A percentile compares a stretch with the other conserved stretches of the same genome.
Conservation (phyloP, 75 land plant genomes). For the Pinus taeda region DNA sequence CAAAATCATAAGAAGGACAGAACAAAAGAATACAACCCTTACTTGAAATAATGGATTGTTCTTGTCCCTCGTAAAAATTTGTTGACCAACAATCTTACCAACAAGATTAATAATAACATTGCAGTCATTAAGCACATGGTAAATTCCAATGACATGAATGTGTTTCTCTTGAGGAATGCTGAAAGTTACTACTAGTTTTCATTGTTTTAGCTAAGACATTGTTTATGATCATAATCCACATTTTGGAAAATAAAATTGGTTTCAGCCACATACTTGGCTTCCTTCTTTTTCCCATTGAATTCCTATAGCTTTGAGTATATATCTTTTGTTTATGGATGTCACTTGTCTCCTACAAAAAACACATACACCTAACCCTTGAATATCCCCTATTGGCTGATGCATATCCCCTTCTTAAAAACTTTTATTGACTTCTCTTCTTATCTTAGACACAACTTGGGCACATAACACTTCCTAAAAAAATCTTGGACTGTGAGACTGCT, state of each 20-base stretch:
- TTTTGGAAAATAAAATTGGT: not conserved
- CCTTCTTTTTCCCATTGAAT: not conserved
- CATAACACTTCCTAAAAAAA: too few relatives aligned
- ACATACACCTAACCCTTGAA: constrained; percentile 24
- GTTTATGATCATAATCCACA: not conserved
- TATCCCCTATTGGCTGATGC: too few relatives aligned
- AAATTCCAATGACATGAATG: not conserved
- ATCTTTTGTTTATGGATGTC: constrained; percentile 18
- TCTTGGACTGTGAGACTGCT: too few relatives aligned
- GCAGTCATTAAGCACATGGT: not conserved
- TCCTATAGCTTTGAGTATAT: constrained; percentile 11
- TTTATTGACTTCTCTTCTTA: too few relatives aligned
- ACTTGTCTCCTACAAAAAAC: constrained; percentile 24
- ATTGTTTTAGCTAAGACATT: not conserved
- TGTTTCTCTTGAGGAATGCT: not conserved
- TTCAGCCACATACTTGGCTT: not conserved
- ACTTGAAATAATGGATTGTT: too few relatives aligned
- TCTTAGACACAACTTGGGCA: too few relatives aligned
- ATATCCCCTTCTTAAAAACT: too few relatives aligned
- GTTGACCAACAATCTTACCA: too few relatives aligned
- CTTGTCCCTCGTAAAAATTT: not conserved
- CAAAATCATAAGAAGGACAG: too few relatives aligned
- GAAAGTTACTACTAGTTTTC: not conserved
- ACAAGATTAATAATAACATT: not conserved
- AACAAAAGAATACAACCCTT: too few relatives aligned